These are phyloP conservation scores for Carpinus fangiana DNA, from an alignment of 306 rosid species.

Conservation along the genomic window DNA sequence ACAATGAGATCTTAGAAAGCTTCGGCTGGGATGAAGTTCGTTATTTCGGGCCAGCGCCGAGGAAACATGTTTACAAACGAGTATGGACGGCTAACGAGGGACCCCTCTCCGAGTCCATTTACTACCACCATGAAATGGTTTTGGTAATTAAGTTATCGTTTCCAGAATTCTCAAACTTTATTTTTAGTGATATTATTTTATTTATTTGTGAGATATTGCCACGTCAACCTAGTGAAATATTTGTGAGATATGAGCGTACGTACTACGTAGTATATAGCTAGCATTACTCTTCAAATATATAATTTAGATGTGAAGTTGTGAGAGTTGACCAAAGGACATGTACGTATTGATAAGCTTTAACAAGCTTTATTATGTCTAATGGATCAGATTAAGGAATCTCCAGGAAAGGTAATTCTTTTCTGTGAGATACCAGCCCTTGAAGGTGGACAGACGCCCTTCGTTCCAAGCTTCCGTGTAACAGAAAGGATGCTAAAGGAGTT, in stretches of 20 bases:
- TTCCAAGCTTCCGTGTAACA: constrained; percentile 78
- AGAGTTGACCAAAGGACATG: no score
- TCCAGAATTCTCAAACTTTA: no score
- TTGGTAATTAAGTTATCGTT: constrained; percentile 51
- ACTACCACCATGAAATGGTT: constrained; percentile 92
- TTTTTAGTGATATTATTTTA: no score
- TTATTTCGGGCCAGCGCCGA: constrained; percentile 82
- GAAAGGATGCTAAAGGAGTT: constrained; percentile 72
- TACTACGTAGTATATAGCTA: no score
- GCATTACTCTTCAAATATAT: no score
- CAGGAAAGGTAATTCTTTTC: constrained; percentile 55
- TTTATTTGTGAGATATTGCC: no score
- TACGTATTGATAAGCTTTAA: not conserved
- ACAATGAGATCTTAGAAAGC: constrained; percentile 65
- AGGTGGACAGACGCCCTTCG: constrained; percentile 86
- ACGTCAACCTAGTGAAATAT: no score
- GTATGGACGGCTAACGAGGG: constrained; percentile 95
- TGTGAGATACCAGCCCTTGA: constrained; percentile 85
- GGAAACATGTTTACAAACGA: constrained; percentile 72
- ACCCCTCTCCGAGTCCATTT: constrained; percentile 81
- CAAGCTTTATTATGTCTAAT: not conserved
- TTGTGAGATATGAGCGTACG: no score
- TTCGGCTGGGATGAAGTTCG: constrained; percentile 74
- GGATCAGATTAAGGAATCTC: constrained; percentile 65
- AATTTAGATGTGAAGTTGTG: no score